phyloP scores from a whole-genome alignment of 345 rosid species.

The Nephelium lappaceum region DNA sequence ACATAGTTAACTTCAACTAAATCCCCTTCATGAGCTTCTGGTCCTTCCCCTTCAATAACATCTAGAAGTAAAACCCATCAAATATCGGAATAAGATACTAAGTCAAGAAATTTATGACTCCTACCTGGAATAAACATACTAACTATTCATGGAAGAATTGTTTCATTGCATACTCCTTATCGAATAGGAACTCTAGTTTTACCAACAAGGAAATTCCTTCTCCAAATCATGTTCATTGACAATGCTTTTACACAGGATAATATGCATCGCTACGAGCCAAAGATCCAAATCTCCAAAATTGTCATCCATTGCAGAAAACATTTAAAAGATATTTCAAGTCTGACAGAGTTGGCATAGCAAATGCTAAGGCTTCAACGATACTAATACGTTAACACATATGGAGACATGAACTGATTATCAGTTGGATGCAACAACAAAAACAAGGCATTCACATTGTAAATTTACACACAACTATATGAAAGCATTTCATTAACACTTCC shows the following conservation, averaged over 20 bases:
- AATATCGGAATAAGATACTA: not conserved
- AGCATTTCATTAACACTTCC: not conserved
- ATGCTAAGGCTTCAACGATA: not conserved
- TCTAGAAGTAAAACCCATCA: slow-evolving; percentile 37
- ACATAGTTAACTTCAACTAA: slow-evolving; percentile 78
- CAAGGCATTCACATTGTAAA: not conserved
- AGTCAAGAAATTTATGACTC: not conserved
- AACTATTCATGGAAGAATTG: not conserved
- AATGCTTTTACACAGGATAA: not conserved
- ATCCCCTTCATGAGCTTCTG: slow-evolving; percentile 77
- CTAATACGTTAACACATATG: not conserved
- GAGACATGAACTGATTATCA: not conserved
- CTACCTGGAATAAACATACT: not conserved
- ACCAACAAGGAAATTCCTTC: no score
- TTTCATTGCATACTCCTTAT: not conserved
- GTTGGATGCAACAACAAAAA: not conserved
- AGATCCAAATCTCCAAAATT: not conserved
- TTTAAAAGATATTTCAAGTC: not conserved
- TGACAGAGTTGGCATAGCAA: not conserved
- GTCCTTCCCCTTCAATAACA: slow-evolving; percentile 82
- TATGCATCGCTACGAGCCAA: not conserved
- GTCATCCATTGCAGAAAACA: not conserved
- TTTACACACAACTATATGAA: not conserved
- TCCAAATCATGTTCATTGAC: not conserved
- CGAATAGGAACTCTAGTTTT: not conserved